phyloP scores from a whole-genome alignment of 1,284 basidiomycete species.

The Fomitopsis palustris region DNA sequence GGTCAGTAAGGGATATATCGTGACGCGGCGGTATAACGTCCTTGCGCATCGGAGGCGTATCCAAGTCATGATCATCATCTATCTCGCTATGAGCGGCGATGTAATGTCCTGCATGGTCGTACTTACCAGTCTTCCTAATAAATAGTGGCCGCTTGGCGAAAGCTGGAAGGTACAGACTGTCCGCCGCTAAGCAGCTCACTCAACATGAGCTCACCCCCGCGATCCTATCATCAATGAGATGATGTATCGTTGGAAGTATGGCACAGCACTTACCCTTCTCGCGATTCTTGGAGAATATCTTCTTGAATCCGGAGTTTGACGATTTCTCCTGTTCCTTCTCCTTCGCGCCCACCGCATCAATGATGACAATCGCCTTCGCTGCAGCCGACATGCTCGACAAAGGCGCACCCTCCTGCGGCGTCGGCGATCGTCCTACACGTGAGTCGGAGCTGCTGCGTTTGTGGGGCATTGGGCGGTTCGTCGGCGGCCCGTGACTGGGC shows the following conservation, averaged over 20 bases:
- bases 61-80: background rate
- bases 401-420: slow-evolving; percentile 9
- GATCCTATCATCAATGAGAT: background rate
- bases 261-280: slow-evolving; percentile 12
- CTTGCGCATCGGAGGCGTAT: background rate
- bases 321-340: slow-evolving; percentile 28
- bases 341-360: slow-evolving; percentile 54
- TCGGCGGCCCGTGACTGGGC: background rate
- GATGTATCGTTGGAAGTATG: background rate
- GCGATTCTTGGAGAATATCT: slow-evolving; percentile 18
- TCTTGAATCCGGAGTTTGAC: slow-evolving; percentile 21
- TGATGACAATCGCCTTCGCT: slow-evolving; percentile 57
- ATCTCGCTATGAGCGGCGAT: background rate
- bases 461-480: slow-evolving; percentile 12
- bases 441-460: slow-evolving; percentile 26
- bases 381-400: slow-evolving; percentile 38
- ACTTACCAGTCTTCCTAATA: slow-evolving; percentile 5
- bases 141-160: background rate
- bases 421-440: slow-evolving; percentile 14
- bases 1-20: background rate
- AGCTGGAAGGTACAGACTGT: background rate
- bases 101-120: too few relatives aligned
- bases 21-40: background rate
- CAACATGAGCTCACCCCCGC: background rate
- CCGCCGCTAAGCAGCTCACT: background rate